A percentile compares a stretch with the other conserved stretches of the same genome.
phyloP scores from a whole-genome alignment of 495 filamentous ascomycete genomes.

The Penicillium malachiteum region DNA sequence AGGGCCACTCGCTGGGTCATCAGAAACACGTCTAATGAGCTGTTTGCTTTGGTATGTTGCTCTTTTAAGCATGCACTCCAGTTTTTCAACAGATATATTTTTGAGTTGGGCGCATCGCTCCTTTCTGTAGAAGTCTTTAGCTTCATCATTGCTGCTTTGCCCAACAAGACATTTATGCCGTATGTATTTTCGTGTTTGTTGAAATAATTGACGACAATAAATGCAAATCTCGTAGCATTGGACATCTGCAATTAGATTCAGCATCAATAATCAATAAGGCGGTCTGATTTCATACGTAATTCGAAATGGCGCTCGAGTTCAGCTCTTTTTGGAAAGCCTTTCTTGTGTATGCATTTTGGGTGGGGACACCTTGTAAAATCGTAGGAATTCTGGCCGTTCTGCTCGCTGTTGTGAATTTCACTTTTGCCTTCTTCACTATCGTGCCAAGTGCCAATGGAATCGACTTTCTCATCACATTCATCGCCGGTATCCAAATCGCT shows the following conservation, averaged over 20 bases:
- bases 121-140: constrained; percentile 1
- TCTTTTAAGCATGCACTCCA: background rate
- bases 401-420: background rate
- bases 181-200: constrained; percentile 2
- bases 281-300: background rate
- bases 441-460: background rate
- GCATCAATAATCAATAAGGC: background rate
- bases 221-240: constrained; percentile 1
- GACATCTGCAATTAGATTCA: background rate
- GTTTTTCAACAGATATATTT: background rate
- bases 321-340: background rate
- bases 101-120: background rate
- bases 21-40: background rate
- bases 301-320: background rate
- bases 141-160: background rate
- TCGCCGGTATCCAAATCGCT: background rate
- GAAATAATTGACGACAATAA: constrained; percentile 1
- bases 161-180: background rate
- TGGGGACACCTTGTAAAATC: background rate
- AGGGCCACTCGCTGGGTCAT: background rate
- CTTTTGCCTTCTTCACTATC: background rate
- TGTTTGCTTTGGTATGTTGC: background rate
- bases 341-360: background rate
- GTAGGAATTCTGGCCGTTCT: background rate
- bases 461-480: background rate